Percentiles rank a stretch among this genome's conserved stretches.
phyloP scores from a whole-genome alignment of 108 stramenopile species.

The Cylindrotheca closterium region DNA sequence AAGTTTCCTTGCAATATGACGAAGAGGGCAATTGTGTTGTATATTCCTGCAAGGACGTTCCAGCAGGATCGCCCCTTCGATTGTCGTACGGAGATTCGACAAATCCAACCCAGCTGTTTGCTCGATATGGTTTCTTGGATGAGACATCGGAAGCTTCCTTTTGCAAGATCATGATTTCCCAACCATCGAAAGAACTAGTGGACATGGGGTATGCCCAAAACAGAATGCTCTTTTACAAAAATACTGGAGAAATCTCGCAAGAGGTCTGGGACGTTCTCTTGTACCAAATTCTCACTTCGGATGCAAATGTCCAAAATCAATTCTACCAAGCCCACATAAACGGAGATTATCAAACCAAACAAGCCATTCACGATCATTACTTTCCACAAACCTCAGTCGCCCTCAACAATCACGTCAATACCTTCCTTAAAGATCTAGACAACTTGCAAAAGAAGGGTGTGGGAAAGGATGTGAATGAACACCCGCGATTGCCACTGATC shows the following conservation, averaged over 20 bases:
- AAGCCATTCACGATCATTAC: conserved; percentile 50
- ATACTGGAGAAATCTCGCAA: conserved; percentile 45
- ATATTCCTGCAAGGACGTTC: conserved; percentile 37
- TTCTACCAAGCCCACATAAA: conserved; percentile 49
- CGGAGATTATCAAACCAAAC: conserved; percentile 53
- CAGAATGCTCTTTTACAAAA: conserved; percentile 53
- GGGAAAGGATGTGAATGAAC: conserved; percentile 15
- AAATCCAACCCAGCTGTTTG: conserved; percentile 49
- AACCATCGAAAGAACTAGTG: conserved; percentile 25
- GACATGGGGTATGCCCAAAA: conserved; percentile 37
- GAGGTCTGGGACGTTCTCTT: conserved; percentile 59
- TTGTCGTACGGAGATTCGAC: conserved; percentile 52
- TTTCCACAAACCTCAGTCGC: conserved; percentile 49
- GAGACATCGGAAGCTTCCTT: conserved; percentile 34
- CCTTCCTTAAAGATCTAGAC: conserved; percentile 23
- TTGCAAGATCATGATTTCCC: conserved; percentile 48
- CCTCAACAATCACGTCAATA: conserved; percentile 54
- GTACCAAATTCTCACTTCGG: conserved; percentile 16
- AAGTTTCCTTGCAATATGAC: conserved; percentile 36
- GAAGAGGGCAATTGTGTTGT: conserved; percentile 44
- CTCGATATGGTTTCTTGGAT: conserved; percentile 60
- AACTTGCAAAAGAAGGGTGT: conserved; percentile 25
- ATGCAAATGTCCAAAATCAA: conserved; percentile 14
- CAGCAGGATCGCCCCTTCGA: conserved; percentile 34
- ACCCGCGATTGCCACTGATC: conserved; percentile 55